Evolutionary conservation across 495 filamentous ascomycete genomes (phyloP), one percentile per base, ranked within the genome.

Genomic region (Amphirosellinia nigrospora): DNA sequence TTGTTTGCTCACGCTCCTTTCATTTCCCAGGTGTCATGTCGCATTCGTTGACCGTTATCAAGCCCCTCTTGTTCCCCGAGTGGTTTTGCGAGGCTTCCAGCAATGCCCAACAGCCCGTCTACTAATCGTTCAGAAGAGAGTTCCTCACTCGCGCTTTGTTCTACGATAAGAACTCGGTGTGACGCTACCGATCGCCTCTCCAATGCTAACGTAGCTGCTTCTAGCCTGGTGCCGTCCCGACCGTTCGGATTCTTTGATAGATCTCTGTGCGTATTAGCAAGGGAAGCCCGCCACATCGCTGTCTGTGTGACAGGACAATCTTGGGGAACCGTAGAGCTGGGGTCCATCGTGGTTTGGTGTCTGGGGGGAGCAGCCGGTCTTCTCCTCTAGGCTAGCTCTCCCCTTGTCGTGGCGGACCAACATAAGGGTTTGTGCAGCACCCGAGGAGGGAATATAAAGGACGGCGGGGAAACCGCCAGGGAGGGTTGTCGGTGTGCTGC

Each of bases 1-100:
- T 48, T 59, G 65, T 68, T 39, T 68, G 65, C 53, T 68, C 53
- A 30, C 30, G 53, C n/a, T 46, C 65, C 65, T 68, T 68, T 68
- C 65, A 68, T 68, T 68, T 68, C 65, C 65, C 65, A 46, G 39
- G 13, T 45, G 15, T 15, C 50, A 56, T n/a, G 34, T 21, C 34
- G 41, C 36, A 23, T 28, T 43, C 9, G 36, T 55, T 34, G 46
- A 23, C 13, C 2, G 15, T 23, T n/a, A 11, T 63, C 15, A n/a
- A 55, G 34, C 63, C 48, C 34, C 48, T 55, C 38, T 32, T 53
- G 23, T 45, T 58, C 30, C 48, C 26, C 53, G 28, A 28, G 30
- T 32, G 13, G n/a, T 19, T 67, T 52, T 45, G 41, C 39, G 4
- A 41, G 23, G 15, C 19, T 53, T 52, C 63, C 13, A 16, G 30